Conservation (phyloP, 169 alveolate species). For the Cryptosporidium andersoni region DNA sequence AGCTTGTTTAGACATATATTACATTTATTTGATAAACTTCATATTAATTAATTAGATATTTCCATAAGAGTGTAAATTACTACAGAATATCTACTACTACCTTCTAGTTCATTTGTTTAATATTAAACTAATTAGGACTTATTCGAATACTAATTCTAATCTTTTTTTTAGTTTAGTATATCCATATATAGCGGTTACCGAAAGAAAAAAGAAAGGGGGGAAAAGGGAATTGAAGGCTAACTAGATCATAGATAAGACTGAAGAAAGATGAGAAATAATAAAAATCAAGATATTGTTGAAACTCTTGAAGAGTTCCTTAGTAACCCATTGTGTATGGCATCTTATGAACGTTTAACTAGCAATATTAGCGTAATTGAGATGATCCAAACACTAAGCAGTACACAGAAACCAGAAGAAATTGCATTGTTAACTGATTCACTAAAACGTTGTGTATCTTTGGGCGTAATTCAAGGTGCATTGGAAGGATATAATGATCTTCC, state of each 20-base stretch:
- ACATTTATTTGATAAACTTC: background rate
- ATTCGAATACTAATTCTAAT: too few relatives aligned
- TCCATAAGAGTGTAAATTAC: background rate
- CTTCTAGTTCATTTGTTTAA: too few relatives aligned
- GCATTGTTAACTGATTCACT: conserved; percentile 12
- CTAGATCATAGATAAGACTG: background rate
- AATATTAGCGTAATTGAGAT: conserved; percentile 7
- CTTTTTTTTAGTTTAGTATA: too few relatives aligned
- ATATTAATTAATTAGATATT: background rate
- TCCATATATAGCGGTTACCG: too few relatives aligned
- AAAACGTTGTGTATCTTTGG: conserved; percentile 40
- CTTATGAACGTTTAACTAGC: conserved; percentile 12
- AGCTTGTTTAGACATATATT: background rate
- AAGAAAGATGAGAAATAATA: conserved; percentile 5
- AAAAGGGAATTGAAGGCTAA: background rate
- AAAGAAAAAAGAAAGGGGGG: background rate
- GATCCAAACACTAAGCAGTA: background rate
- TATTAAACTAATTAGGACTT: too few relatives aligned
- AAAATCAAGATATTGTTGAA: background rate
- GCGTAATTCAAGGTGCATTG: conserved; percentile 18
- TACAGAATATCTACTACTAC: too few relatives aligned
- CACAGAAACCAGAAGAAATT: conserved; percentile 15
- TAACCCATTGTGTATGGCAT: conserved; percentile 53
- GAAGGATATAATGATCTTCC: conserved; percentile 1
- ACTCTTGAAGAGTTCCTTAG: conserved; percentile 11